These are phyloP conservation scores for Pythium plurisporium DNA, from an alignment of 352 stramenopile genomes.

Conservation along the genomic window DNA sequence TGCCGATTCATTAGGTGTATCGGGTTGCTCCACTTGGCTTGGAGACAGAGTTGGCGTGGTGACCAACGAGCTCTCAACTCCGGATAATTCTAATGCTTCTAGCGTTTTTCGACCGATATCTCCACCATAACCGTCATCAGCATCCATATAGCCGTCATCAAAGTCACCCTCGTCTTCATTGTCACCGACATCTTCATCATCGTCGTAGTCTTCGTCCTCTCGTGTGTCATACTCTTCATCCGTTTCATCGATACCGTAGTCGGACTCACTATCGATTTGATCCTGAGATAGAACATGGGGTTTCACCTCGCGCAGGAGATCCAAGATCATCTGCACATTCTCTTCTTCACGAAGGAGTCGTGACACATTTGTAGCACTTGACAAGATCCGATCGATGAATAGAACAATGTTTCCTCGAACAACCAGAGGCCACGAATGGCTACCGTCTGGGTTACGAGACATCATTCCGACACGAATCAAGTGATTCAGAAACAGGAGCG, in stretches of 20 bases:
- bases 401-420: conserved; percentile 82
- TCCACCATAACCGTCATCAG: conserved; percentile 29
- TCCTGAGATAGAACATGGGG: conserved; percentile 64
- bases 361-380: conserved; percentile 73
- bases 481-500: conserved; percentile 81
- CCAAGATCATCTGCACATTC: conserved; percentile 74
- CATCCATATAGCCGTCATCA: conserved; percentile 32
- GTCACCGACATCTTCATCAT: conserved; percentile 20
- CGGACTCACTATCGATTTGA: conserved; percentile 56
- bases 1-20: conserved; percentile 26
- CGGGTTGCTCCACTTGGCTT: conserved; percentile 19
- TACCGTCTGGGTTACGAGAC: conserved; percentile 33
- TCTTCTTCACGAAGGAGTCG: conserved; percentile 68
- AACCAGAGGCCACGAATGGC: conserved; percentile 61
- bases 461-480: conserved; percentile 81
- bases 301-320: conserved; percentile 75
- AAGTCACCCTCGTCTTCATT: conserved; percentile 35
- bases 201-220: conserved; percentile 55
- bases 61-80: conserved; percentile 23
- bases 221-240: conserved; percentile 50
- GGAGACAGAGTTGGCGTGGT: conserved; percentile 21
- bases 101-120: conserved; percentile 55
- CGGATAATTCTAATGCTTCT: conserved; percentile 52
- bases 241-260: conserved; percentile 46
- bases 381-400: conserved; percentile 78